These are phyloP conservation scores for Colletotrichum cordylinicola DNA, from an alignment of 2,329 filamentous ascomycete species.

Conservation along the genomic window DNA sequence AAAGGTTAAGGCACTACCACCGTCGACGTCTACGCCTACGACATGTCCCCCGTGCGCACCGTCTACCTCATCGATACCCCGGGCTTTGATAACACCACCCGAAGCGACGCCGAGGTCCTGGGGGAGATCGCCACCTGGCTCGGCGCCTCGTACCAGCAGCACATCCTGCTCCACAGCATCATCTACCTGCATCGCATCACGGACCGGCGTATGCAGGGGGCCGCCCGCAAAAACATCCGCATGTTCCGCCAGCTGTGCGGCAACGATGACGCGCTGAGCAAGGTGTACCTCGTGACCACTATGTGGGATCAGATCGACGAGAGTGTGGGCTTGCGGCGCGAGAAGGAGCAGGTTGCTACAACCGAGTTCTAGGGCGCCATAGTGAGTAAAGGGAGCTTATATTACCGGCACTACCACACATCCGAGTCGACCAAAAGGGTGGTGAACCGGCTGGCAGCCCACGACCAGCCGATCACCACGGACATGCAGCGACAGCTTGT, in stretches of 20 bases:
- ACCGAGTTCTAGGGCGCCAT: background rate
- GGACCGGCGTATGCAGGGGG: conserved; percentile 36
- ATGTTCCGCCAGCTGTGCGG: conserved; percentile 45
- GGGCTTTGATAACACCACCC: conserved; percentile 46
- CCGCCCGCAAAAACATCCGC: conserved; percentile 36
- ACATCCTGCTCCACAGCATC: conserved; percentile 37
- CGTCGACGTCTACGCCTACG: background rate
- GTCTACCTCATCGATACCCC: conserved; percentile 44
- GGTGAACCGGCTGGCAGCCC: background rate
- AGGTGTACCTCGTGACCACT: conserved; percentile 41
- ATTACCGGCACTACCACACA: background rate
- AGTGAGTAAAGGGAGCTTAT: background rate
- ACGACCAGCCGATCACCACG: conserved; percentile 48
- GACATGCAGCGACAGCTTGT: background rate
- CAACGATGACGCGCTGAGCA: conserved; percentile 30
- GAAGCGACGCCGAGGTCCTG: conserved; percentile 44
- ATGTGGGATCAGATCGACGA: conserved; percentile 30
- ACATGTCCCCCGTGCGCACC: background rate
- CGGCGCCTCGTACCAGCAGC: conserved; percentile 26
- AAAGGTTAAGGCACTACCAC: background rate
- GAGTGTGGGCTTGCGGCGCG: background rate
- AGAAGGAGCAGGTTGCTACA: background rate
- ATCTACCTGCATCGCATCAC: conserved; percentile 45
- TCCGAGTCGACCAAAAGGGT: background rate
- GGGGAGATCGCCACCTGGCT: conserved; percentile 40